Evolutionary conservation across 2,329 filamentous ascomycete genomes (phyloP), one percentile per base, ranked within the genome.

Genomic region (Whalleya microplaca): DNA sequence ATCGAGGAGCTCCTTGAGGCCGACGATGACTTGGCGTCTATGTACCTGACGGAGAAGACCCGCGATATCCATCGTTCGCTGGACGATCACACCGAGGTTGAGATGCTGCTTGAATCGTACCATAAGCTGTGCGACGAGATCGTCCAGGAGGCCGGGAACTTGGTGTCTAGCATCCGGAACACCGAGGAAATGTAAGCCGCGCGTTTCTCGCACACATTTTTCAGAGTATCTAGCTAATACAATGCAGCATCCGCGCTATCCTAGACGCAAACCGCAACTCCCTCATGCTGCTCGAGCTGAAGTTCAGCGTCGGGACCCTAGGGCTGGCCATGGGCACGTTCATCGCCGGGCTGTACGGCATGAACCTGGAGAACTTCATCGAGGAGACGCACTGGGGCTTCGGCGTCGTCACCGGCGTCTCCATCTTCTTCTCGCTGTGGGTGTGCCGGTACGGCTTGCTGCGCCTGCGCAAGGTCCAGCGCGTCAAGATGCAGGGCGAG

Each of bases 321-420:
- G 92, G 93, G n/a, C 86, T 98, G 46, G 94, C 92, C 52, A 92
- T 93, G 71, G 95, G 95, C 53, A 97, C 95, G 48, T 96, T 98
- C 71, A 84, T 97, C 67, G 96, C 95, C 8, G 93, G 93, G n/a
- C 86, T 99, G n/a, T 99, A 98, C 81, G 95, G 95, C 66, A 98
- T 98, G 93, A 99, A 99, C 78, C 80, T 99, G 63, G 96, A 97
- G 72, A 98, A 98, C 76, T 98, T 97, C 74, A 92, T 98, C 67
- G 95, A 99, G 78, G 94, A 98, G 72, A 93, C 90, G 1, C 85
- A 91, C 73, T 84, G 91, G 73, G 95, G 94, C 10, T 98, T 99
- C 72, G 82, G 82, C 45, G 84, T 84, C 51, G 87, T 99, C 58
- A 91, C 89, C 2, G 80, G 78, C 18, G 78, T 84, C 58, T 96